phyloP scores from a whole-genome alignment of 2,329 filamentous ascomycete species.

The Cladophialophora chaetospira region DNA sequence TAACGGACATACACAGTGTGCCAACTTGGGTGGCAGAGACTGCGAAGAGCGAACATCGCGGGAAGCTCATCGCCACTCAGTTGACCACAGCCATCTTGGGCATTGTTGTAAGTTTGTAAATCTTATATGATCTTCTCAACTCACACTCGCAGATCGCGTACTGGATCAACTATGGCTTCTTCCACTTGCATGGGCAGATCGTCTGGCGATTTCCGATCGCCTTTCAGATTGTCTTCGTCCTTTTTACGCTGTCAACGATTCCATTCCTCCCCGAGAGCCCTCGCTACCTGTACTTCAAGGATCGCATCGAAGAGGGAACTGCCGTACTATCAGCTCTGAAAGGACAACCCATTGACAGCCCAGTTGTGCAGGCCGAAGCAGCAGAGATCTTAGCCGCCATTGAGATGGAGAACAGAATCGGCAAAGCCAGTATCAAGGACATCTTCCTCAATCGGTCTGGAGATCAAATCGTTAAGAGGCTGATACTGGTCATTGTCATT shows the following conservation, averaged over 20 bases:
- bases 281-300: conserved; percentile 4
- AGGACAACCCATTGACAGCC: conserved; percentile 33
- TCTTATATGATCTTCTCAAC: neutral
- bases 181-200: conserved; percentile 1
- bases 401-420: conserved; percentile 5
- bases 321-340: conserved; percentile 25
- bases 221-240: neutral
- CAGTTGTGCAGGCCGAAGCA: conserved; percentile 2
- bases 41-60: neutral
- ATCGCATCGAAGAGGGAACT: neutral
- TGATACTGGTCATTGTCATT: conserved; percentile 5
- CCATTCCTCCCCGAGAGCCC: conserved; percentile 5
- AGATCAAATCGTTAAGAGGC: conserved; percentile 4
- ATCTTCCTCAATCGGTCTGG: conserved; percentile 9
- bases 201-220: conserved; percentile 4
- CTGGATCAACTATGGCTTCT: conserved; percentile 1
- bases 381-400: conserved; percentile 10
- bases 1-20: too few species aligned
- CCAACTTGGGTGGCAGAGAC: conserved; percentile 1
- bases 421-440: conserved; percentile 4
- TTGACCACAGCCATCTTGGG: neutral
- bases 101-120: neutral
- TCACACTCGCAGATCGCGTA: neutral
- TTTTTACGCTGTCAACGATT: neutral
- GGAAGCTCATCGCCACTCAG: neutral